Base-by-base conservation (phyloP, 192 early-diverging fungal genomes). In the Glomus cerebriforme region DNA sequence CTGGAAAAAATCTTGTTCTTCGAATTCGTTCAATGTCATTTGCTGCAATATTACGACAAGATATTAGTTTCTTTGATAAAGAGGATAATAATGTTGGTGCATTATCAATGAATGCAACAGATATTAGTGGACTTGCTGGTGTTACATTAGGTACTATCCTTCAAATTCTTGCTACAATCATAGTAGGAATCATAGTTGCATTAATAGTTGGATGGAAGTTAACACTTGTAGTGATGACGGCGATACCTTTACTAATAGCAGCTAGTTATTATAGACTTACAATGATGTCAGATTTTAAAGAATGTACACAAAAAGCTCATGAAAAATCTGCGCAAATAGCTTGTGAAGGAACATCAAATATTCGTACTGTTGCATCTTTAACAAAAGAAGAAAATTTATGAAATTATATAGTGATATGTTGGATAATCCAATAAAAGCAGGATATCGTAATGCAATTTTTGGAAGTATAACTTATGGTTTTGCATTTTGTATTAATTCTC, bases 61-160 rank as follows among this genome's bases (percentile, higher is more conserved):
- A 94, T 43, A 86, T 93, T 13, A 91, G 81, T 0, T 96, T 87
- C 81, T 95, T 92, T 79, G 93, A 96, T 82, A 80, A 87, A 15
- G 89, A 92, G 58, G 54, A 81, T 24, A 85, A 96, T 83, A 87
- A 82, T 29, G 88, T 88, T 12, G 95, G 95, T 32, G 86, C 87
- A 2, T 85, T 96, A 27, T 89, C 94, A 0, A 84, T 88, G 12
- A 94, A 95, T 67, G 92, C 93, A 0, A 85, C 74, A 3, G 78
- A 81, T 35, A 79, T 85, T 75, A 62, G 73, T 58, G 81, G 81
- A 2, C 59, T 85, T 9, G 72, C 68, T 60, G 79, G 79, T 62
- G 24, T 34, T 10, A 68, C 75, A 17, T 6, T 80, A 6, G 79
- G 79, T 12, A 64, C 13, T n/a, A 63, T 85, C 10, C 75, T 79